phyloP scores from a whole-genome alignment of 148 eudicot genomes.

The Spergularia bocconei region DNA sequence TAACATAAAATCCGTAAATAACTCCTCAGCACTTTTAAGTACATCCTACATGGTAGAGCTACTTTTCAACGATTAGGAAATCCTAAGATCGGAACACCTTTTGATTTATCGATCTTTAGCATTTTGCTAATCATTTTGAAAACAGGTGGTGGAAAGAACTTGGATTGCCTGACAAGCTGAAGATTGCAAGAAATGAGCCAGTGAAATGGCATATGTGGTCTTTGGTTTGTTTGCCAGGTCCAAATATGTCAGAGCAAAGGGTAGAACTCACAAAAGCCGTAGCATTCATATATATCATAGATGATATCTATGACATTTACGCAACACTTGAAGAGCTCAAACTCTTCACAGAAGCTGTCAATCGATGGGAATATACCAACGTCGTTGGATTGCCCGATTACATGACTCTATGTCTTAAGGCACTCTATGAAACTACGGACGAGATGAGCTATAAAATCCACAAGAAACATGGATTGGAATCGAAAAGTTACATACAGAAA shows the following conservation, averaged over 20 bases:
- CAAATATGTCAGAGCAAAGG: conserved; percentile 36
- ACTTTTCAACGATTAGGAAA: too few relatives aligned
- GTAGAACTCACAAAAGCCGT: conserved; percentile 54
- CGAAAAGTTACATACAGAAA: conserved; percentile 29
- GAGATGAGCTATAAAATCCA: conserved; percentile 40
- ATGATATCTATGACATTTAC: conserved; percentile 65
- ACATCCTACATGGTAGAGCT: too few relatives aligned
- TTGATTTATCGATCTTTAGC: too few relatives aligned
- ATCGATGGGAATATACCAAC: conserved; percentile 49
- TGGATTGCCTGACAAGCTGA: conserved; percentile 38
- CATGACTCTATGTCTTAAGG: conserved; percentile 50
- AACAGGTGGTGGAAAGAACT: conserved; percentile 66
- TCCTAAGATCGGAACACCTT: too few relatives aligned
- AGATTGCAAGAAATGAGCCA: conserved; percentile 54
- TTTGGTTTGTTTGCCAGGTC: conserved; percentile 40
- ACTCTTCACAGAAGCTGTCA: conserved; percentile 57
- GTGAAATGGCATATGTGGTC: conserved; percentile 80
- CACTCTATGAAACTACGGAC: conserved; percentile 37
- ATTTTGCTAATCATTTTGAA: neutral
- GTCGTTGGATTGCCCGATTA: conserved; percentile 44
- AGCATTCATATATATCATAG: conserved; percentile 57
- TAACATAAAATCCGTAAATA: too few relatives aligned
- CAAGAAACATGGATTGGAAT: conserved; percentile 44
- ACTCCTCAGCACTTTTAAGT: too few relatives aligned
- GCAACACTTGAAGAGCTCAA: conserved; percentile 51